Conservation (phyloP, 768 basidiomycete species). For the Leucosporidium scottii region DNA sequence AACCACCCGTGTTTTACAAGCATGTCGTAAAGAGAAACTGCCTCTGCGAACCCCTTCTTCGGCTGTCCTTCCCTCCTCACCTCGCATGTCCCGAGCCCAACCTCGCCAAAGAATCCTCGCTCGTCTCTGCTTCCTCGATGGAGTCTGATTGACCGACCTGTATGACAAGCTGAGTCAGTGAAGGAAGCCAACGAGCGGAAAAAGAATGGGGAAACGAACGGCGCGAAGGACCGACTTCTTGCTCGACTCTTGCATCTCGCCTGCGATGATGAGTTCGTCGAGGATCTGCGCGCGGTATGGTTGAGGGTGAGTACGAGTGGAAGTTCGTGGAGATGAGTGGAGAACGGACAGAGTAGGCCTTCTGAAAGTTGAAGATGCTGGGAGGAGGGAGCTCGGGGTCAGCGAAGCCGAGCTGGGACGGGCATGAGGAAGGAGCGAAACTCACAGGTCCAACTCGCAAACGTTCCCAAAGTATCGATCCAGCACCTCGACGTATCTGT, state of each 20-base stretch:
- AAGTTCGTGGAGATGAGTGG: not conserved
- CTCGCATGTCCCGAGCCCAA: slow-evolving; percentile 34
- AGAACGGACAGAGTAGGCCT: slow-evolving; percentile 67
- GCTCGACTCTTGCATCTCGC: slow-evolving; percentile 88
- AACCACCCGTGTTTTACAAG: no score
- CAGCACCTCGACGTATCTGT: slow-evolving; percentile 56
- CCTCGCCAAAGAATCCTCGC: slow-evolving; percentile 46
- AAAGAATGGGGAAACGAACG: slow-evolving; percentile 32
- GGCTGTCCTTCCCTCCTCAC: not conserved
- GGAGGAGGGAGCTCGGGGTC: not conserved
- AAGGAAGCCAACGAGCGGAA: not conserved
- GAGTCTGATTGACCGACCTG: slow-evolving; percentile 32
- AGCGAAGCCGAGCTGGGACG: not conserved
- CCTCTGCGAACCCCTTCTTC: not conserved
- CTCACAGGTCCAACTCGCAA: slow-evolving; percentile 81
- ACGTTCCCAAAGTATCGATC: slow-evolving; percentile 79
- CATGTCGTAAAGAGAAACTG: no score
- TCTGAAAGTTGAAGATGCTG: slow-evolving; percentile 96
- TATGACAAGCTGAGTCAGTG: no score
- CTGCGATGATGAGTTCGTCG: slow-evolving; percentile 87
- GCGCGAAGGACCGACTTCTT: slow-evolving; percentile 54
- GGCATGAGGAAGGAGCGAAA: not conserved
- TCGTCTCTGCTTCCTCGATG: slow-evolving; percentile 39
- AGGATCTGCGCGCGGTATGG: slow-evolving; percentile 49
- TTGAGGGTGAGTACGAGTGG: not conserved